phyloP scores from a whole-genome alignment of 495 filamentous ascomycete species.

The Penicillium parvum region DNA sequence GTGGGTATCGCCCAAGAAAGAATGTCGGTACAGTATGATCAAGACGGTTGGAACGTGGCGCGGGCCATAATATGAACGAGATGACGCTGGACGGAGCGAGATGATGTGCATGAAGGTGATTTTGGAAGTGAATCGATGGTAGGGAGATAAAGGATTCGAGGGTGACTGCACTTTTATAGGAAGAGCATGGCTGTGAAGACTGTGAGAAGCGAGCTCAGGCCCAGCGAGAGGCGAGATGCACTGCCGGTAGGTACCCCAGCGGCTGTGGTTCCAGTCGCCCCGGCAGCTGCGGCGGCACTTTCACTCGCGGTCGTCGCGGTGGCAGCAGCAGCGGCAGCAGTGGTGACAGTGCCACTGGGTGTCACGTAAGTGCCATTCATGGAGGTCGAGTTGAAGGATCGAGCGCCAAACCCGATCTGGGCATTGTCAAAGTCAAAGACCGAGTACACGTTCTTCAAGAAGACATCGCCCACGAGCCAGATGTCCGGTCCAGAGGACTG shows the following conservation, averaged over 20 bases:
- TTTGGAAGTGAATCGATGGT: not conserved
- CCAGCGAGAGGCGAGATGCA: slow-evolving; percentile 6
- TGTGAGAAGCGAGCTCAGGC: slow-evolving; percentile 12
- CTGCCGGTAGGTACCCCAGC: slow-evolving; percentile 7
- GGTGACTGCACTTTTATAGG: slow-evolving; percentile 3
- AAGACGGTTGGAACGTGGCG: not conserved
- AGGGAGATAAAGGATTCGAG: too few relatives aligned
- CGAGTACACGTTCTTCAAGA: slow-evolving; percentile 86
- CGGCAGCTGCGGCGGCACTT: not conserved
- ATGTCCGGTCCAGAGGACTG: slow-evolving; percentile 43
- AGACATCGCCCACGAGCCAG: slow-evolving; percentile 80
- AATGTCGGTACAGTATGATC: not conserved
- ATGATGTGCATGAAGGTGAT: not conserved
- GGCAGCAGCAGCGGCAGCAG: slow-evolving; percentile 6
- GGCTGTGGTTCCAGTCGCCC: slow-evolving; percentile 1
- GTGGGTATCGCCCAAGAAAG: slow-evolving; percentile 2
- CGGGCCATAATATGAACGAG: slow-evolving; percentile 2
- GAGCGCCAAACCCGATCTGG: slow-evolving; percentile 37
- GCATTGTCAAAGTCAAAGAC: slow-evolving; percentile 67
- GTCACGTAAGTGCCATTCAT: slow-evolving; percentile 16
- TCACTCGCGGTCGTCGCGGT: not conserved
- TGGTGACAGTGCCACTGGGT: slow-evolving; percentile 8
- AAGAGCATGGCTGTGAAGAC: slow-evolving; percentile 8
- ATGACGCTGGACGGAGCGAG: slow-evolving; percentile 1
- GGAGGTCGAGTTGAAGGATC: slow-evolving; percentile 7